Evolutionary conservation across 139 green algal genomes (phyloP), one percentile per base, ranked within the genome.

Genomic region (Chlorella sp.): DNA sequence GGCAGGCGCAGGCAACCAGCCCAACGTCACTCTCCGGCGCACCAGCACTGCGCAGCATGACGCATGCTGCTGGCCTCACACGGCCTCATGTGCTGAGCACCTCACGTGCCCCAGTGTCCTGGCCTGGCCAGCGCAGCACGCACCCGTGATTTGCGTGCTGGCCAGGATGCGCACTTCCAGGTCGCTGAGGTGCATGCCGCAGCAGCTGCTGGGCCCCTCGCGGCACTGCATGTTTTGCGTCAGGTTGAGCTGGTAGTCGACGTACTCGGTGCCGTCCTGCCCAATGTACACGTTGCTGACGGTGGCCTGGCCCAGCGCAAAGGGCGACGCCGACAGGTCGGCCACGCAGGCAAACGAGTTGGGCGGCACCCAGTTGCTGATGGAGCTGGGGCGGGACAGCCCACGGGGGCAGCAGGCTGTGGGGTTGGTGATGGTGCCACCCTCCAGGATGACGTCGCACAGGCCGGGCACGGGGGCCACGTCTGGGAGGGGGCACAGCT

Each of bases 381-480:
- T 69, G 49, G 27, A 23, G 0, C 29, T 33, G 24, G 29, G 31
- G 2, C 22, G 67, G 65, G 31, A 76, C 35, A 70, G 32, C 27
- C 68, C 67, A 5, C 34, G 24, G 22, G 75, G 75, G 75, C 75
- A 80, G 75, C 75, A 80, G 22, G 75, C 75, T 29, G 34, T 35
- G 26, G 62, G 33, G 62, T 73, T 67, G 33, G 33, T 17, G 14
- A 22, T 5, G 29, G 62, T 60, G 31, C 35, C 62, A 23, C 75
- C 75, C 69, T 76, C 62, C 14, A 80, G 32, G 3, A 80, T 61
- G 30, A 80, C n/a, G 42, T 80, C 75, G 35, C 75, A 80, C 34
- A 73, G 69, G 3, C 75, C 75, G 1, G 62, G 20, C 0, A 80
- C 0, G 1, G 75, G 75, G 1, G 63, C 75, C 2, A 80, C 31